Base-by-base conservation (phyloP, 257 asterid species). In the Fraxinus excelsior region DNA sequence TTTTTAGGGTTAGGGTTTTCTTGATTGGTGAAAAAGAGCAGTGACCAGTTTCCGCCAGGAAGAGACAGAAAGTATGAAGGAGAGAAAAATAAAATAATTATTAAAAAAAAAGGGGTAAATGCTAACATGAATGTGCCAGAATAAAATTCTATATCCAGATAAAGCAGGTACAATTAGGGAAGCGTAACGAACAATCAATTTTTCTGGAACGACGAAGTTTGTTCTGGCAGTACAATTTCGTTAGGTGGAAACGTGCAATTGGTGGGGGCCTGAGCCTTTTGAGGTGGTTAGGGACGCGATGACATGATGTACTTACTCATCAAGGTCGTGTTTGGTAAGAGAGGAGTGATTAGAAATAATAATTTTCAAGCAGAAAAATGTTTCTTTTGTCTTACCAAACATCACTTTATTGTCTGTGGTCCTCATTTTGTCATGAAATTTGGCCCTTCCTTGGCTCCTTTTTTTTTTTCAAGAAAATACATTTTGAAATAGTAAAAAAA, bases 1-100 rank as follows among this genome's bases (percentile, higher is more conserved):
- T 62, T 60, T 40, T 62, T 62, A 62, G 68, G 35, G 32, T 62
- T 62, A 62, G 68, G 68, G 68, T n/a, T 62, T 62, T 25, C 35
- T 62, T 23, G 68, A 62, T 25, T 62, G 16, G 2, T 13, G 68
- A 26, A 26, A 62, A 10, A 26, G 32, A 62, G 35, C 68, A 25
- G 68, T 25, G 67, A 25, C 32, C 34, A 11, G 68, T 4, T 19
- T 62, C 68, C 10, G 68, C 68, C n/a, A 25, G 68, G 34, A 62
- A 62, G 68, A 26, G n/a, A 23, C 35, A 62, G 67, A 62, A 12
- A 23, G 68, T 62, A 12, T 11, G 68, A 11, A 10, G 7, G 34
- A 3, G 32, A 62, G 68, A 26, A 62, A 10, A 11, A 11, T 13
- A 26, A 12, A 60, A 60, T 21, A 60, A 10, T 18, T 1, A 19